Evolutionary conservation across 768 basidiomycete genomes (phyloP).

Genomic region (Asterophora lycoperdoides): DNA sequence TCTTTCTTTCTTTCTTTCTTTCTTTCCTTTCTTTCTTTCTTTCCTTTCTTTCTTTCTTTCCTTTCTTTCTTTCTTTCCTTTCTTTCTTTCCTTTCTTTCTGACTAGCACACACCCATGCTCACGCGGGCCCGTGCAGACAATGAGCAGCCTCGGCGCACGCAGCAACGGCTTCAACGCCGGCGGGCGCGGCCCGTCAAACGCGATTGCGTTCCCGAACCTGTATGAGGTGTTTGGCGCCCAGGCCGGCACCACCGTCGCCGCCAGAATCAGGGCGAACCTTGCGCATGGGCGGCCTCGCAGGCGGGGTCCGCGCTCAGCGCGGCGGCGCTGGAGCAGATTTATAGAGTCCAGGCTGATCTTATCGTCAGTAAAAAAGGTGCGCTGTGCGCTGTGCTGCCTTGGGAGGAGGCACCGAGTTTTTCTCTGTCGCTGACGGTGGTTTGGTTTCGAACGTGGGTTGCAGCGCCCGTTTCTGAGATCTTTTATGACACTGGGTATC

Average conservation of each 20-base stretch:
- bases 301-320: conserved; percentile 34
- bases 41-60: no score
- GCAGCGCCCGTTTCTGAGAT: conserved; percentile 45
- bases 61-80: no score
- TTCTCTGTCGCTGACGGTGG: not conserved
- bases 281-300: conserved; percentile 41
- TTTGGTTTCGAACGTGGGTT: not conserved
- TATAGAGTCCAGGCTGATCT: conserved; percentile 43
- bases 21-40: no score
- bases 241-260: conserved; percentile 29
- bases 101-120: no score
- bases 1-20: no score
- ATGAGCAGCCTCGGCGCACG: conserved; percentile 39
- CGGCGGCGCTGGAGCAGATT: conserved; percentile 38
- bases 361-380: conserved; percentile 46
- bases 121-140: no score
- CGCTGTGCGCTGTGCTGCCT: conserved; percentile 8
- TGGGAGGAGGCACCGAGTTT: no score
- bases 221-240: conserved; percentile 39
- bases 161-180: conserved; percentile 36
- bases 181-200: conserved; percentile 43
- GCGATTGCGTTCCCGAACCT: conserved; percentile 50
- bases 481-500: conserved; percentile 44
- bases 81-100: no score
- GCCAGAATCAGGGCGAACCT: conserved; percentile 35